These are phyloP conservation scores for Tetrapisispora fleetii DNA, from an alignment of 805 yeast genomes.

Conservation along the genomic window DNA sequence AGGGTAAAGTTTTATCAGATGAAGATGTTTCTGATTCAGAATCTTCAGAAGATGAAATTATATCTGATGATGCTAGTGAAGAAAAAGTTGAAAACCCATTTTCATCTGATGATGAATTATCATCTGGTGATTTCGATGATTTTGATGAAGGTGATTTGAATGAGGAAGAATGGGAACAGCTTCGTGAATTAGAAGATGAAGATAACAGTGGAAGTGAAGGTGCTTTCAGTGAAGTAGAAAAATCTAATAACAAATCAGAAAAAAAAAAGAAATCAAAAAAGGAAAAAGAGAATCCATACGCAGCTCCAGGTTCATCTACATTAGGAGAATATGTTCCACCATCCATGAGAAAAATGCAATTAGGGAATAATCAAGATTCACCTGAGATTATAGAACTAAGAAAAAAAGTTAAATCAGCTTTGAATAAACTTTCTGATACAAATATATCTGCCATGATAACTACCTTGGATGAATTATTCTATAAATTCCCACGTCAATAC, in stretches of 20 bases:
- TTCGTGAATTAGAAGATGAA: conserved; percentile 22
- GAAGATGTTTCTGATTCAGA: neutral
- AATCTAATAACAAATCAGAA: conserved; percentile 24
- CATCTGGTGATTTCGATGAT: conserved; percentile 36
- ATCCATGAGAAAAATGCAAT: conserved; percentile 53
- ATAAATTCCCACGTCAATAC: conserved; percentile 62
- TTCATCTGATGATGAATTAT: conserved; percentile 34
- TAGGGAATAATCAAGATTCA: conserved; percentile 32
- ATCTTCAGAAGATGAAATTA: conserved; percentile 17
- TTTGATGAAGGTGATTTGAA: conserved; percentile 32
- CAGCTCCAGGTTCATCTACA: conserved; percentile 40
- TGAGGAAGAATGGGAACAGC: conserved; percentile 28
- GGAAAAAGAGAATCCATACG: conserved; percentile 60
- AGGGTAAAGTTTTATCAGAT: conserved; percentile 13
- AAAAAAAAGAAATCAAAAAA: conserved; percentile 26
- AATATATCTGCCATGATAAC: conserved; percentile 62
- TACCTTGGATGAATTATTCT: conserved; percentile 55
- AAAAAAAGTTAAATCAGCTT: conserved; percentile 65
- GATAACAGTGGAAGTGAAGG: conserved; percentile 18
- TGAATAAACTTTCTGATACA: conserved; percentile 84
- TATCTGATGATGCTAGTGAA: conserved; percentile 16
- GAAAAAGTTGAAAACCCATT: conserved; percentile 27
- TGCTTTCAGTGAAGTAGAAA: conserved; percentile 13
- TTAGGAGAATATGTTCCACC: conserved; percentile 74
- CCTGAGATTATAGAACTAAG: conserved; percentile 42